phyloP scores from a whole-genome alignment of 139 green algal genomes.

The Eudorina sp. region DNA sequence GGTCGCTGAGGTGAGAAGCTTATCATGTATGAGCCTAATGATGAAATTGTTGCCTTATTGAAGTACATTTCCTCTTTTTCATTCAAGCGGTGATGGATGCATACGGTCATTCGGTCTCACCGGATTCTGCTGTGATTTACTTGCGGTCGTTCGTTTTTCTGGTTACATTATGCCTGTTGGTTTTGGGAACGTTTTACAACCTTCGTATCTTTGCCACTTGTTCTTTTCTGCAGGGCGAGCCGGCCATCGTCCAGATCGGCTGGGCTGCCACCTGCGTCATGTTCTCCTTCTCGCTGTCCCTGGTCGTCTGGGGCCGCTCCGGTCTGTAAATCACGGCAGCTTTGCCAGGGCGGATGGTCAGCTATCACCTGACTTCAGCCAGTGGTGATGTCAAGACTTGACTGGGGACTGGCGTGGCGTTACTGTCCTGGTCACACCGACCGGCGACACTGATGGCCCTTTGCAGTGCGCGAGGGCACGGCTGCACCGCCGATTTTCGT shows the following conservation, averaged over 20 bases:
- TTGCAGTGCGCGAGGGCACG: constrained; percentile 38
- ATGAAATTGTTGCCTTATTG: neutral
- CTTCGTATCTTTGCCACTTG: neutral
- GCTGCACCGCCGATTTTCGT: neutral
- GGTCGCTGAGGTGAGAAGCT: constrained; percentile 79
- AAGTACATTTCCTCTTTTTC: neutral
- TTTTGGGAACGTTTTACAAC: too few species aligned
- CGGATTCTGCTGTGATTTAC: too few species aligned
- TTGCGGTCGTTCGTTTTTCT: too few species aligned
- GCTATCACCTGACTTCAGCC: too few species aligned
- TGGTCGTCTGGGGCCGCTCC: constrained; percentile 93
- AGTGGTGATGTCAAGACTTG: too few species aligned
- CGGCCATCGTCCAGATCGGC: constrained; percentile 87
- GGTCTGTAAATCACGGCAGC: constrained; percentile 77
- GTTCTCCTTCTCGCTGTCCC: constrained; percentile 92
- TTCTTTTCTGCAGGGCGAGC: constrained; percentile 77
- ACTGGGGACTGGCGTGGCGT: too few species aligned
- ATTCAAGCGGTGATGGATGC: too few species aligned
- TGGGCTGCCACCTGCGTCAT: constrained; percentile 88
- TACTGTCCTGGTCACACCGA: too few species aligned
- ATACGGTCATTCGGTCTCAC: too few species aligned
- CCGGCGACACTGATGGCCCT: too few species aligned
- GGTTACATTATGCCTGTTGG: too few species aligned
- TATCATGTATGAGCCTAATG: neutral
- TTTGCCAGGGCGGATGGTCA: too few species aligned